These are phyloP conservation scores for Suillus spraguei DNA, from an alignment of 768 basidiomycete species.

Conservation along the genomic window DNA sequence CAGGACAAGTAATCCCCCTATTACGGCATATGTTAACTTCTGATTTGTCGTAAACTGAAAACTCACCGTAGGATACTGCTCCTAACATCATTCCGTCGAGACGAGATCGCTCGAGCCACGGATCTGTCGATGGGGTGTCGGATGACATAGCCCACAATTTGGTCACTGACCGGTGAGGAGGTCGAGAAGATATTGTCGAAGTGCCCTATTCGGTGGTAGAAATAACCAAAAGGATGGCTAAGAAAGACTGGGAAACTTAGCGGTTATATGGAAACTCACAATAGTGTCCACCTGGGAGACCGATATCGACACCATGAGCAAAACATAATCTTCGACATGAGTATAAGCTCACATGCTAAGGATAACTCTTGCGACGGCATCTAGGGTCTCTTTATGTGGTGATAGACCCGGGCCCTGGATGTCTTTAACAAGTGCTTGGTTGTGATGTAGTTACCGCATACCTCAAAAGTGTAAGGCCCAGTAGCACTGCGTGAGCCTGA, in stretches of 20 bases:
- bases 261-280: neutral
- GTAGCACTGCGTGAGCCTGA: neutral
- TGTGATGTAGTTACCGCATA: neutral
- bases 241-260: neutral
- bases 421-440: neutral
- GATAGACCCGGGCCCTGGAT: neutral
- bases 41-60: neutral
- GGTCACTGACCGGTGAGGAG: neutral
- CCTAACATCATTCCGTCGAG: slow-evolving; percentile 12
- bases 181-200: neutral
- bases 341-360: neutral
- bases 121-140: neutral
- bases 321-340: neutral
- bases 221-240: neutral
- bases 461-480: neutral
- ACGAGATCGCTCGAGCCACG: slow-evolving; percentile 1
- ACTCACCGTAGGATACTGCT: slow-evolving; percentile 14
- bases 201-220: neutral
- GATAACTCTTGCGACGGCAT: neutral
- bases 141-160: neutral
- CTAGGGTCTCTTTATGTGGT: neutral
- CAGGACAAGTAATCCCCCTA: neutral
- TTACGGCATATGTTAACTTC: neutral
- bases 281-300: slow-evolving; percentile 2
- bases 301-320: neutral